A percentile compares a stretch with the other conserved stretches of the same genome.
These are phyloP conservation scores for Talaromyces stipitatus DNA, from an alignment of 495 filamentous ascomycete species.

Conservation along the genomic window DNA sequence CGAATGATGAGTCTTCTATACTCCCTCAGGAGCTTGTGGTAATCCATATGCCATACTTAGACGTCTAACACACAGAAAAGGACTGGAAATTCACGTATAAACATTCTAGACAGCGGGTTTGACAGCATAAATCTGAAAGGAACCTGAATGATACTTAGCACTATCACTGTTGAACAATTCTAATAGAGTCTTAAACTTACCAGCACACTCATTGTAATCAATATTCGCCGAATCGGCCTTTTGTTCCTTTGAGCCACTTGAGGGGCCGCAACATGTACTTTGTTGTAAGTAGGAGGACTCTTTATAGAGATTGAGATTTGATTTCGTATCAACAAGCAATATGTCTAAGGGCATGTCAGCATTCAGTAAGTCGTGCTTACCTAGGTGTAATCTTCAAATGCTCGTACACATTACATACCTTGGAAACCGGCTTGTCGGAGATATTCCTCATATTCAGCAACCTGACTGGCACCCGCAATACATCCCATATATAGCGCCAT, in stretches of 20 bases:
- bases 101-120: not conserved
- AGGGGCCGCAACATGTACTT: not conserved
- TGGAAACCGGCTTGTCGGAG: conserved; percentile 46
- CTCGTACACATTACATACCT: conserved; percentile 24
- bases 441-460: conserved; percentile 48
- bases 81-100: not conserved
- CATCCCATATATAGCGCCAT: conserved; percentile 53
- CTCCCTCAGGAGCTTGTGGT: too few relatives aligned
- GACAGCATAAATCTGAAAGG: conserved; percentile 4
- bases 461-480: conserved; percentile 48
- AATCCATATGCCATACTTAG: too few relatives aligned
- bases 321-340: conserved; percentile 43
- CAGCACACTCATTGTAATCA: conserved; percentile 18
- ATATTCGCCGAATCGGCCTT: conserved; percentile 3
- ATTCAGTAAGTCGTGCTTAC: not conserved
- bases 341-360: conserved; percentile 28
- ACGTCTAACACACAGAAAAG: too few relatives aligned
- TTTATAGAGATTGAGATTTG: conserved; percentile 54
- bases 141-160: conserved; percentile 3
- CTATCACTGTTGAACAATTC: not conserved
- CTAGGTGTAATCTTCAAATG: not conserved
- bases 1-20: too few relatives aligned
- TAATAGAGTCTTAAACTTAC: conserved; percentile 7
- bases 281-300: conserved; percentile 6
- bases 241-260: not conserved